Evolutionary conservation across 805 yeast genomes (phyloP).

Genomic region (Grigorovia jiainica): DNA sequence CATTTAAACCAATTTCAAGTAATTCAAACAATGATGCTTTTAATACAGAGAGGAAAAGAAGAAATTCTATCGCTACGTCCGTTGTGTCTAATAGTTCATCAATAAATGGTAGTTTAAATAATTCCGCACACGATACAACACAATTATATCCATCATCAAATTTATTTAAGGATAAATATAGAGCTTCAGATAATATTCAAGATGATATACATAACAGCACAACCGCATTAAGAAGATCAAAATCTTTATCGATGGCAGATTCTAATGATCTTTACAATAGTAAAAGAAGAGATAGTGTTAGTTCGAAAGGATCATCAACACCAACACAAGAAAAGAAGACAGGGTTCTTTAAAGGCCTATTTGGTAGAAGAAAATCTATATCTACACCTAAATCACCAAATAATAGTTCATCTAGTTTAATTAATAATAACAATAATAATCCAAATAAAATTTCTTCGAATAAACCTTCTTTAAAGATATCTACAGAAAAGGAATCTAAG

Average conservation of each 20-base stretch:
- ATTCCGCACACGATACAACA: slow-evolving; percentile 1
- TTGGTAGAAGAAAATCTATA: slow-evolving; percentile 10
- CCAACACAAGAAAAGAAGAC: slow-evolving; percentile 17
- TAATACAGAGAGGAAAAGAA: background rate
- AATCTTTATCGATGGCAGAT: slow-evolving; percentile 24
- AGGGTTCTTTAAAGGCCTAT: slow-evolving; percentile 32
- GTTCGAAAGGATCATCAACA: background rate
- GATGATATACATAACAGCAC: background rate
- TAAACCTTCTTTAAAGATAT: background rate
- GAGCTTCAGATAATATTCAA: background rate
- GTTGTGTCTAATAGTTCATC: background rate
- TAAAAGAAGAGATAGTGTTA: background rate
- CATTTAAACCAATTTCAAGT: background rate
- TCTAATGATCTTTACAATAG: background rate
- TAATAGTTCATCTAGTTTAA: background rate
- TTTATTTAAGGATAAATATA: background rate
- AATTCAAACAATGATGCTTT: background rate
- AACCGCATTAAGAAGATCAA: slow-evolving; percentile 21
- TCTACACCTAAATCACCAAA: background rate
- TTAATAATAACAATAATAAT: background rate
- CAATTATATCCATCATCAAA: background rate
- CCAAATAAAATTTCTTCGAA: too few relatives aligned
- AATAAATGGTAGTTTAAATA: too few relatives aligned
- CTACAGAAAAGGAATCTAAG: background rate
- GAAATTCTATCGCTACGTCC: slow-evolving; percentile 5